A percentile compares a stretch with the other conserved stretches of the same genome.
phyloP scores from a whole-genome alignment of 2,329 filamentous ascomycete species.

The Aspergillus tanneri region DNA sequence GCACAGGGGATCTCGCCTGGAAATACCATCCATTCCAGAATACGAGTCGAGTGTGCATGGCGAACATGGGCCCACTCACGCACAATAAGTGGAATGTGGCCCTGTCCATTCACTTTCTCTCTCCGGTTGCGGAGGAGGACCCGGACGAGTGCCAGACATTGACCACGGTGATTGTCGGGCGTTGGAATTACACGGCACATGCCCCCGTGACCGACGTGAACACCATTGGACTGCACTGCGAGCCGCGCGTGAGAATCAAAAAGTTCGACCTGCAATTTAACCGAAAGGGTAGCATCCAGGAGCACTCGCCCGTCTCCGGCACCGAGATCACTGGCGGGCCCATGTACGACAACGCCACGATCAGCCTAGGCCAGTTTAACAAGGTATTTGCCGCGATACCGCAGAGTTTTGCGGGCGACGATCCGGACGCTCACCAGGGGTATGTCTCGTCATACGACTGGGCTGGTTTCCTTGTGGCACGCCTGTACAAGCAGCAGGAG shows the following conservation, averaged over 20 bases:
- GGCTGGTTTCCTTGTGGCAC: constrained; percentile 36
- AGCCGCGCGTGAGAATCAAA: constrained; percentile 26
- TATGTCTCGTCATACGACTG: constrained; percentile 36
- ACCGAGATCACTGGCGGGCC: constrained; percentile 24
- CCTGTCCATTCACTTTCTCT: constrained; percentile 37
- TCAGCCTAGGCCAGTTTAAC: constrained; percentile 37
- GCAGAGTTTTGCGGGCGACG: constrained; percentile 32
- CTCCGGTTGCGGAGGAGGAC: constrained; percentile 22
- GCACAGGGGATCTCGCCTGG: constrained; percentile 23
- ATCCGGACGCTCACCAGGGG: constrained; percentile 21
- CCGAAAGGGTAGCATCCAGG: constrained; percentile 28
- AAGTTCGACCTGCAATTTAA: constrained; percentile 31
- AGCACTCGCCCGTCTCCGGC: constrained; percentile 15
- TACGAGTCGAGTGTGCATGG: constrained; percentile 25
- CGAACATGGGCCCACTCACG: constrained; percentile 27
- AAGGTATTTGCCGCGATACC: constrained; percentile 38
- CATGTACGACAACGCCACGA: constrained; percentile 36
- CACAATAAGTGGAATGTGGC: constrained; percentile 26
- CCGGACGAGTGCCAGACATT: constrained; percentile 32
- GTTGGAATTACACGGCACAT: constrained; percentile 32
- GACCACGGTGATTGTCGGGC: constrained; percentile 33
- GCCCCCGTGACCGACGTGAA: constrained; percentile 26
- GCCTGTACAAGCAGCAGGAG: constrained; percentile 31
- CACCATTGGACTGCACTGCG: constrained; percentile 35
- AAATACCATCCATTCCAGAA: constrained; percentile 27